Conservation (phyloP, 139 green algal species). For the Tetraselmis chui region DNA sequence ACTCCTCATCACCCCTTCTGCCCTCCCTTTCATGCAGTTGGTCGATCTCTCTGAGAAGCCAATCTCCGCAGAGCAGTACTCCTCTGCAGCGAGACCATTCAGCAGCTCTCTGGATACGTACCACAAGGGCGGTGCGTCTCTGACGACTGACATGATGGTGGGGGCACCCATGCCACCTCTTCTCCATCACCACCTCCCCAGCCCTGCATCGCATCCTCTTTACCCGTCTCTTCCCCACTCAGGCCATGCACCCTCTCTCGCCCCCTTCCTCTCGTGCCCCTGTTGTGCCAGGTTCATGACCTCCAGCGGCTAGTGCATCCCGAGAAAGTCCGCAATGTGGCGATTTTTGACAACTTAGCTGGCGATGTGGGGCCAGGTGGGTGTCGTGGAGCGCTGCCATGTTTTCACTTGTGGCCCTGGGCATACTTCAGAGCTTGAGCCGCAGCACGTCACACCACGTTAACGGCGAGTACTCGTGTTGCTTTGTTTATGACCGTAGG, state of each 20-base stretch:
- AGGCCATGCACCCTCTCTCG: neutral
- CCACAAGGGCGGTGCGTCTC: neutral
- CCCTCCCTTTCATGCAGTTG: neutral
- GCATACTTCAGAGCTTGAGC: neutral
- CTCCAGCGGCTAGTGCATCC: neutral
- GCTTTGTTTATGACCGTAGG: no score
- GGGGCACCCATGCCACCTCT: neutral
- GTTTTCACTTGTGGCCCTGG: no score
- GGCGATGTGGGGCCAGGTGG: neutral
- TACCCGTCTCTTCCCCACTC: neutral
- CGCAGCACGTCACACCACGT: neutral
- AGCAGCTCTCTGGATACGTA: neutral
- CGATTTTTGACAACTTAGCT: neutral
- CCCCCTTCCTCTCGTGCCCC: neutral
- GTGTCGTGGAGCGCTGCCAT: no score
- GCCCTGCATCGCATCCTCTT: neutral
- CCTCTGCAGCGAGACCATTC: neutral
- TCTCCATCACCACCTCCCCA: neutral
- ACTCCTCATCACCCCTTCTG: neutral
- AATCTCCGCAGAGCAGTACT: neutral
- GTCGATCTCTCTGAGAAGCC: neutral
- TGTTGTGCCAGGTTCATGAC: neutral
- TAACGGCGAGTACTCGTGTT: no score
- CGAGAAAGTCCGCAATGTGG: neutral
- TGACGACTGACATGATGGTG: neutral